Evolutionary conservation across 345 rosid species (phyloP).

Genomic region (Erodium maritimum): DNA sequence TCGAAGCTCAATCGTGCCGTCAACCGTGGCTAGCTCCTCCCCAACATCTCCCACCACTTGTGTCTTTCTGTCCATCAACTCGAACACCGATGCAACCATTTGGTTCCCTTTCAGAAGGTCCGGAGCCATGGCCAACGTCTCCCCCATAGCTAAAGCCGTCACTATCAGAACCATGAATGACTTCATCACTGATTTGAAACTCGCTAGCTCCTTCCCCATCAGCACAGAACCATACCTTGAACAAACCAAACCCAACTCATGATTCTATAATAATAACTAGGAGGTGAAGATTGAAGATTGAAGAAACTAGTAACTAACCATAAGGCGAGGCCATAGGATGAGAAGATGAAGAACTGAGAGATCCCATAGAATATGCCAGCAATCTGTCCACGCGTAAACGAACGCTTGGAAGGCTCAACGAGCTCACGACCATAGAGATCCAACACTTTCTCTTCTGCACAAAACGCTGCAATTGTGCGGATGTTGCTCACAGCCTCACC

Average conservation of each 20-base stretch:
- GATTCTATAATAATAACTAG: no score
- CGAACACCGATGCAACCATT: conserved; percentile 84
- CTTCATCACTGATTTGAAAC: conserved; percentile 80
- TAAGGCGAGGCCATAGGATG: conserved; percentile 87
- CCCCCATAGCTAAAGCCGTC: conserved; percentile 96
- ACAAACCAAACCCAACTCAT: not conserved
- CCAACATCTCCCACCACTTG: conserved; percentile 50
- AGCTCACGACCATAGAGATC: conserved; percentile 72
- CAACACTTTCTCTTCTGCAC: conserved; percentile 76
- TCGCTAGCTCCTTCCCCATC: conserved; percentile 72
- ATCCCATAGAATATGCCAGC: conserved; percentile 86
- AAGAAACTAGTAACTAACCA: conserved; percentile 37
- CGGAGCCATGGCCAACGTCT: conserved; percentile 80
- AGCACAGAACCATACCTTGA: conserved; percentile 81
- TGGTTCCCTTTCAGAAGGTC: conserved; percentile 93
- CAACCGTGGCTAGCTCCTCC: conserved; percentile 49
- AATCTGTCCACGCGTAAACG: conserved; percentile 78
- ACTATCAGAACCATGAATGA: conserved; percentile 92
- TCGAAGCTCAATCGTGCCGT: conserved; percentile 62
- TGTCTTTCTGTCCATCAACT: conserved; percentile 64
- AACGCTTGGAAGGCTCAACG: conserved; percentile 61
- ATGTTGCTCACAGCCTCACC: conserved; percentile 93
- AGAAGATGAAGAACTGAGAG: conserved; percentile 96
- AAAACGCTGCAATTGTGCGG: conserved; percentile 87
- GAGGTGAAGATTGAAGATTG: no score